A percentile compares a stretch with the other conserved stretches of the same genome.
These are phyloP conservation scores for Capronia coronata DNA, from an alignment of 2,329 filamentous ascomycete genomes.

Conservation along the genomic window DNA sequence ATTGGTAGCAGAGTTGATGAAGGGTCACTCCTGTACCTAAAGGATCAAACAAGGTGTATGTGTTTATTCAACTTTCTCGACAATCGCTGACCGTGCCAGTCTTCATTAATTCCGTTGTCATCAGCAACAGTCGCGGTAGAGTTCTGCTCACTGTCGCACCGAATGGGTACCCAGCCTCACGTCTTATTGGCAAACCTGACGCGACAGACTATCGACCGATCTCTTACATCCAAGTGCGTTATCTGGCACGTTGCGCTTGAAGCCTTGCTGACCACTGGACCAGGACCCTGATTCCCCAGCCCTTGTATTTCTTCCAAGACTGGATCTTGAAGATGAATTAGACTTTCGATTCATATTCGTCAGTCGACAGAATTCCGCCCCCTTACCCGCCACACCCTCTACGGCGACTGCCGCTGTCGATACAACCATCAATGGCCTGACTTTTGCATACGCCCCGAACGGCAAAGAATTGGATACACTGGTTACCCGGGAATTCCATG, in stretches of 20 bases:
- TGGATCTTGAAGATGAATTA: conserved; percentile 86
- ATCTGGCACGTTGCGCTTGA: background rate
- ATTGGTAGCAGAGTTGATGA: conserved; percentile 86
- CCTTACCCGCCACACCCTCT: conserved; percentile 45
- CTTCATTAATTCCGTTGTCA: conserved; percentile 72
- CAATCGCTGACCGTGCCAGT: conserved; percentile 50
- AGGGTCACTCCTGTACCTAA: conserved; percentile 69
- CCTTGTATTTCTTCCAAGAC: conserved; percentile 66
- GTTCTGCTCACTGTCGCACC: conserved; percentile 71
- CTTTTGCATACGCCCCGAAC: conserved; percentile 84
- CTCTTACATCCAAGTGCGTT: conserved; percentile 80
- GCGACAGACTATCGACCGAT: conserved; percentile 66
- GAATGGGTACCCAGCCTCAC: conserved; percentile 79
- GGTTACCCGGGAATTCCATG: conserved; percentile 90
- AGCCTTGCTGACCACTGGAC: conserved; percentile 15
- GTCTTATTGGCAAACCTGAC: conserved; percentile 66
- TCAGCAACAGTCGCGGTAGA: conserved; percentile 73
- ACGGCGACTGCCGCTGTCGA: conserved; percentile 51
- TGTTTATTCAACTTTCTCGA: conserved; percentile 28
- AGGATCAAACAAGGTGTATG: conserved; percentile 87
- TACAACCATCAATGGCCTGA: conserved; percentile 78
- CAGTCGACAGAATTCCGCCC: conserved; percentile 51
- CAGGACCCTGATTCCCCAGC: conserved; percentile 68
- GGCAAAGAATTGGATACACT: conserved; percentile 84
- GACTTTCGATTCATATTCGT: conserved; percentile 90